These are phyloP conservation scores for Ogataea nitratoaversa DNA, from an alignment of 805 yeast species.

Conservation along the genomic window DNA sequence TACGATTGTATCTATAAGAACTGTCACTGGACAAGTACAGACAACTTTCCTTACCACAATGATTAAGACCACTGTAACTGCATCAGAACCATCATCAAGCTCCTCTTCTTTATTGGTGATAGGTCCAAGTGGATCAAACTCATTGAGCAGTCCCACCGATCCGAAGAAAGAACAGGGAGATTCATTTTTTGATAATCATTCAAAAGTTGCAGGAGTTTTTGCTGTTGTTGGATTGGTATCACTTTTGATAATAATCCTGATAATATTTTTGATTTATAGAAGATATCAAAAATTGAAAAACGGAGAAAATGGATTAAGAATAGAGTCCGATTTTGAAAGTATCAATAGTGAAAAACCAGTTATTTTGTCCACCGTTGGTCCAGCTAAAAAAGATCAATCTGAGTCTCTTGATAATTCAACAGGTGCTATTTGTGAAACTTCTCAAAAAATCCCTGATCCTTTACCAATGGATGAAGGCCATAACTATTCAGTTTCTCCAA, in stretches of 20 bases:
- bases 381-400: neutral
- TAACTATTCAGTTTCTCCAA: neutral
- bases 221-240: constrained; percentile 70
- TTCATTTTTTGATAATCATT: constrained; percentile 62
- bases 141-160: neutral
- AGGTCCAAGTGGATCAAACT: constrained; percentile 1
- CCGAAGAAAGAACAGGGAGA: neutral
- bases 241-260: constrained; percentile 37
- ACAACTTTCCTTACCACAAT: constrained; percentile 23
- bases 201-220: constrained; percentile 84
- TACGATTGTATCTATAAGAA: constrained; percentile 15
- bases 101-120: constrained; percentile 7
- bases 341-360: constrained; percentile 16
- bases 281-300: constrained; percentile 1
- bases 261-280: constrained; percentile 37
- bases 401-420: neutral
- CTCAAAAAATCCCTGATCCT: no score
- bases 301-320: constrained; percentile 5
- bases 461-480: neutral
- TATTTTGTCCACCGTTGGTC: constrained; percentile 5
- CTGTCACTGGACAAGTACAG: constrained; percentile 19
- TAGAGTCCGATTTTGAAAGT: constrained; percentile 22
- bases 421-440: neutral
- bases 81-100: constrained; percentile 9
- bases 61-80: constrained; percentile 15